Base-by-base conservation (phyloP, 352 stramenopile species). In the Plasmopara viticola region DNA sequence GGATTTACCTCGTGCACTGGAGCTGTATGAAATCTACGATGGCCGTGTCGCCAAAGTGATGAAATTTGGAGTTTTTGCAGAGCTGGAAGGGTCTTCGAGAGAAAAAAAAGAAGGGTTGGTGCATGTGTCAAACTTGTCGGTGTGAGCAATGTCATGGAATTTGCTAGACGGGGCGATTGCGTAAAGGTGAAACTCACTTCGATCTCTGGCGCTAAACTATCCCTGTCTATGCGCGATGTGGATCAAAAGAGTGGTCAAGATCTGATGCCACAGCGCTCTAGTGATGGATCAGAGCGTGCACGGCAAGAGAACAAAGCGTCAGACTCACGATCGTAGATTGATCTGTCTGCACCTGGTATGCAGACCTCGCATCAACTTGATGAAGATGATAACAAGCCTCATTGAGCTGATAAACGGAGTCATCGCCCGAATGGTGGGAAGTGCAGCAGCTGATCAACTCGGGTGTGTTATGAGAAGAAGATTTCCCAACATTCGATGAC, bases 111-210 rank as follows among this genome's bases (percentile, higher is more conserved):
- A 98, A 72, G 96, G 96, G 18, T 80, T 98, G 7, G 95, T 98
- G 20, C 96, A 98, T 61, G 84, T 98, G 5, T 89, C 83, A 12
- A 96, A 98, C 60, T 55, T 99, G 29, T 90, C 86, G 5, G 66
- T 31, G 74, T 98, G 25, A 66, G 82, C 51, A 86, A 96, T 54
- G 72, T 87, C 17, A 94, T 95, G 48, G 82, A 95, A 46, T 77
- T 88, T 20, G 85, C 97, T 45, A 78, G 81, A 9, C 74, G 84
- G 20, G 87, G 86, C 7, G 79, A 98, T 72, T 67, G 64, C 17
- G 94, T 98, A 5, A 98, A 97, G 67, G 93, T 99, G 52, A 99
- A 99, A 64, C 76, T 98, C 2, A 97, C 98, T 57, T 97, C 88
- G 4, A 87, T 97, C 42, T 79, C 82, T 1, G 82, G 78, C 5